Percentiles rank a stretch among this genome's conserved stretches.
These are phyloP conservation scores for Exsudoporus frostii DNA, from an alignment of 768 basidiomycete genomes.

Conservation along the genomic window DNA sequence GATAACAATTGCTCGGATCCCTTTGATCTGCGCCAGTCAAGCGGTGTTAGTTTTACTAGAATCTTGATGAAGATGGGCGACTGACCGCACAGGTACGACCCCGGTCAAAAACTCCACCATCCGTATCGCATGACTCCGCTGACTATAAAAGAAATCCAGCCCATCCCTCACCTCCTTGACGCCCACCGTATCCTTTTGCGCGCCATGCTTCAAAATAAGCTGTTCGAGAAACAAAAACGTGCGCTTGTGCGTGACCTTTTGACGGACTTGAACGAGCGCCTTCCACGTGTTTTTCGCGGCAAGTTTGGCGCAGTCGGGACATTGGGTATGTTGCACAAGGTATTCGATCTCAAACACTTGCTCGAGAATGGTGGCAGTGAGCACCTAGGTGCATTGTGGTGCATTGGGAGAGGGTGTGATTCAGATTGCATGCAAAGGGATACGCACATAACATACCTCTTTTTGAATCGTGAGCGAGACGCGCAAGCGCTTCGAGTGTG, in stretches of 20 bases:
- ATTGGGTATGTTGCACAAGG: constrained; percentile 92
- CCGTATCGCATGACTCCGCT: constrained; percentile 87
- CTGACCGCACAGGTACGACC: constrained; percentile 85
- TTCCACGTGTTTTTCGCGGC: constrained; percentile 99
- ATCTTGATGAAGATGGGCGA: not conserved
- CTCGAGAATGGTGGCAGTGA: constrained; percentile 92
- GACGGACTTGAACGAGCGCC: constrained; percentile 96
- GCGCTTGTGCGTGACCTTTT: constrained; percentile 97
- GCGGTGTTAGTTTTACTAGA: not conserved
- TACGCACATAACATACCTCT: constrained; percentile 55
- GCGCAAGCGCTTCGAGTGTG: constrained; percentile 89
- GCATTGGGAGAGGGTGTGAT: not conserved
- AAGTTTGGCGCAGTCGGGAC: constrained; percentile 87
- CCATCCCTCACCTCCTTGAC: constrained; percentile 94
- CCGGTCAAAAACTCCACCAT: constrained; percentile 92
- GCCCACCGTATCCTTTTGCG: constrained; percentile 93
- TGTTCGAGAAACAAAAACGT: constrained; percentile 98
- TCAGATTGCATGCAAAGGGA: not conserved
- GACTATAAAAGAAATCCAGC: constrained; percentile 94
- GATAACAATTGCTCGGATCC: constrained; percentile 93
- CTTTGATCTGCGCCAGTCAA: constrained; percentile 60
- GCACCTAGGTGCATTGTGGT: constrained; percentile 52
- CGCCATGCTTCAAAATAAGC: constrained; percentile 92
- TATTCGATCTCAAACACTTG: constrained; percentile 98
- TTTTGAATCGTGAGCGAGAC: constrained; percentile 98